Evolutionary conservation across 2,329 filamentous ascomycete species (phyloP).

Genomic region (Ustulina deusta): DNA sequence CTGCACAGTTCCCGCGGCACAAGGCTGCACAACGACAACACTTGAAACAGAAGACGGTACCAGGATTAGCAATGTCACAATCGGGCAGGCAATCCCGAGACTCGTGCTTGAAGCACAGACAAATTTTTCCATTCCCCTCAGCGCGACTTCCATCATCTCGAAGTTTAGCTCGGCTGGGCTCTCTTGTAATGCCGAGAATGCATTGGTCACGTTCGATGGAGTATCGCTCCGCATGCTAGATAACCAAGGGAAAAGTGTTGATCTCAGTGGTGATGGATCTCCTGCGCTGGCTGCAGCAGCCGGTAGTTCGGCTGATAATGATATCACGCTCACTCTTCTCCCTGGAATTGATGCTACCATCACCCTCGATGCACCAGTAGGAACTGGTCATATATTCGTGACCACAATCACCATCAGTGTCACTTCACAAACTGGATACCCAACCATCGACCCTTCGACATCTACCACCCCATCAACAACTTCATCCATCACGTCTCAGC

Average conservation of each 20-base stretch:
- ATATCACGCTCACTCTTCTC: slow-evolving; percentile 52
- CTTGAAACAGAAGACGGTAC: slow-evolving; percentile 56
- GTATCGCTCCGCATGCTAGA: slow-evolving; percentile 54
- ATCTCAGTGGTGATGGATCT: slow-evolving; percentile 42
- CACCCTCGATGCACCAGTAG: slow-evolving; percentile 43
- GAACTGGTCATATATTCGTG: slow-evolving; percentile 47
- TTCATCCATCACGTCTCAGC: slow-evolving; percentile 36
- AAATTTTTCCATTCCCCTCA: slow-evolving; percentile 82
- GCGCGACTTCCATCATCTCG: slow-evolving; percentile 75
- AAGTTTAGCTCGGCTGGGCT: slow-evolving; percentile 81
- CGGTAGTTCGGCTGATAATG: slow-evolving; percentile 47
- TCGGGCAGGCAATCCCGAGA: slow-evolving; percentile 82
- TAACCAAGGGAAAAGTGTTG: slow-evolving; percentile 46
- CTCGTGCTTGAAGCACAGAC: slow-evolving; percentile 73
- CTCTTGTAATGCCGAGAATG: slow-evolving; percentile 87
- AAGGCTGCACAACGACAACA: slow-evolving; percentile 65
- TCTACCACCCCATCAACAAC: slow-evolving; percentile 45
- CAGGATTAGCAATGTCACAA: slow-evolving; percentile 74
- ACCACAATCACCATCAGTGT: slow-evolving; percentile 47
- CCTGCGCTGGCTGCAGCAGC: slow-evolving; percentile 41
- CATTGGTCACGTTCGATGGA: slow-evolving; percentile 85
- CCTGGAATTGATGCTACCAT: slow-evolving; percentile 53
- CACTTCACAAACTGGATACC: slow-evolving; percentile 43
- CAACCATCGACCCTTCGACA: slow-evolving; percentile 37
- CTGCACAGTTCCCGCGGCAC: slow-evolving; percentile 61